phyloP scores from a whole-genome alignment of 306 rosid genomes.

The Inga leiocalycina region DNA sequence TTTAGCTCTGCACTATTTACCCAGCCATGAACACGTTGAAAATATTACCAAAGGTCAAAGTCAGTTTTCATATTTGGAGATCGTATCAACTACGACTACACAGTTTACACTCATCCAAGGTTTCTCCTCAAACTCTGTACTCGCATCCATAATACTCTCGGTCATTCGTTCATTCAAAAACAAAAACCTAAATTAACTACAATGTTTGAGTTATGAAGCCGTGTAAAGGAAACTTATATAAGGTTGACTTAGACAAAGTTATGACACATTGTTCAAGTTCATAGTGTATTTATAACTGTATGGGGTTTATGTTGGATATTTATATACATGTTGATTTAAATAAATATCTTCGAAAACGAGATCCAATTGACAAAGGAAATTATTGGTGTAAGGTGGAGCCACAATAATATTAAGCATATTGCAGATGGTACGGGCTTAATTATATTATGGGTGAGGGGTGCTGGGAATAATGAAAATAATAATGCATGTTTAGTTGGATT shows the following conservation, averaged over 20 bases:
- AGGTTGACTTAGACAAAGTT: background rate
- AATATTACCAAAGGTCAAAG: too few species aligned
- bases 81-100: background rate
- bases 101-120: background rate
- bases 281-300: background rate
- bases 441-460: background rate
- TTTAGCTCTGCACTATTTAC: background rate
- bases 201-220: too few species aligned
- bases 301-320: background rate
- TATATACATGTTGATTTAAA: background rate
- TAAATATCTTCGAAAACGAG: background rate
- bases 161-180: background rate
- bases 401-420: background rate
- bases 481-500: background rate
- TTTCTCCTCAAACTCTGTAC: background rate
- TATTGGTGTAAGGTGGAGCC: background rate
- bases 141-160: background rate
- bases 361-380: background rate
- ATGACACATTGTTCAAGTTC: background rate
- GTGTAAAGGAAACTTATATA: too few species aligned
- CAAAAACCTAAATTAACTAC: background rate
- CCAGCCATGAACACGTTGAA: background rate
- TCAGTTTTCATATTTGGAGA: background rate
- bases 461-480: background rate
- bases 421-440: background rate